These are phyloP conservation scores for Komagataella pastoris DNA, from an alignment of 805 yeast genomes.

Conservation along the genomic window DNA sequence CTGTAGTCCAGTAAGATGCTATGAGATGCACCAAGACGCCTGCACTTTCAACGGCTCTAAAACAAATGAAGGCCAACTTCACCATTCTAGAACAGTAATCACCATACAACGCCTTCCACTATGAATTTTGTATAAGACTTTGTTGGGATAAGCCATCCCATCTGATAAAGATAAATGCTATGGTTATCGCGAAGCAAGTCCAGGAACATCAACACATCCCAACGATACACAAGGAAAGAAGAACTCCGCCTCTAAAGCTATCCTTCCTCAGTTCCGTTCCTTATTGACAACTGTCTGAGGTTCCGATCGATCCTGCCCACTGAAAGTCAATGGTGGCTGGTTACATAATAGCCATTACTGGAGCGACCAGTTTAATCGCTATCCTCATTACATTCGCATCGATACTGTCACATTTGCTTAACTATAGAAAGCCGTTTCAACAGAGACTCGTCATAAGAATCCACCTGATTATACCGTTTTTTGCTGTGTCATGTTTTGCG, in stretches of 20 bases:
- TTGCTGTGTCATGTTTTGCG: constrained; percentile 56
- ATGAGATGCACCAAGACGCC: neutral
- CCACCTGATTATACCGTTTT: constrained; percentile 69
- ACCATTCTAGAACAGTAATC: neutral
- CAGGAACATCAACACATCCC: constrained; percentile 1
- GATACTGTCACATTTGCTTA: constrained; percentile 40
- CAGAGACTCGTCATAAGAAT: constrained; percentile 80
- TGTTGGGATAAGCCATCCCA: neutral
- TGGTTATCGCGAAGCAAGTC: neutral
- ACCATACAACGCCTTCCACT: neutral
- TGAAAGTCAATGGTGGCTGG: neutral
- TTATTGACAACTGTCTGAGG: neutral
- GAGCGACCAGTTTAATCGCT: constrained; percentile 14
- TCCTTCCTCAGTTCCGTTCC: neutral
- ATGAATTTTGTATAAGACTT: neutral
- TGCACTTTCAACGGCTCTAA: neutral
- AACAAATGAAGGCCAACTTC: neutral
- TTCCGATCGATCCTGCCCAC: neutral
- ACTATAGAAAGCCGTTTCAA: constrained; percentile 81
- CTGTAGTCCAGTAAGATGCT: neutral
- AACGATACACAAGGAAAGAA: neutral
- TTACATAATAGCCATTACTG: constrained; percentile 10
- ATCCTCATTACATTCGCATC: constrained; percentile 27
- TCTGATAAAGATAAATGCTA: neutral
- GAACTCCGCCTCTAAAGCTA: neutral